Percentiles rank a stretch among this genome's conserved stretches.
Evolutionary conservation across 148 eudicot genomes (phyloP).

Genomic region (Diospyros kaki): DNA sequence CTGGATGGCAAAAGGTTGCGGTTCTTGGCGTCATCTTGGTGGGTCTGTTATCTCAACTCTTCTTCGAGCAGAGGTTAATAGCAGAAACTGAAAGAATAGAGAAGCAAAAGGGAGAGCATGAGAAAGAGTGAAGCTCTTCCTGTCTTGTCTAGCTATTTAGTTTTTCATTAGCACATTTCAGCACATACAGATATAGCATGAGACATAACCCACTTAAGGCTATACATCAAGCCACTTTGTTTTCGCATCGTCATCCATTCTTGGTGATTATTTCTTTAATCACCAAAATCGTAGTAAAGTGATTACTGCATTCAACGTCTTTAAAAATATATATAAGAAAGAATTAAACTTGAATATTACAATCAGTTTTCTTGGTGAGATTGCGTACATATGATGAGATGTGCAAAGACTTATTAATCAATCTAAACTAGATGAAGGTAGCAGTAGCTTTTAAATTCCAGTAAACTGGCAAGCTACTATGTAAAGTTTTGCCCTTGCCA

Average conservation of each 20-base stretch:
- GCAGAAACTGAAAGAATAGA: slow-evolving; percentile 31
- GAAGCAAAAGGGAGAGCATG: slow-evolving; percentile 27
- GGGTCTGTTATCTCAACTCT: slow-evolving; percentile 58
- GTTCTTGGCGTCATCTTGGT: slow-evolving; percentile 57
- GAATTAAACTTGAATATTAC: not conserved
- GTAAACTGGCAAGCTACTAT: too few species aligned
- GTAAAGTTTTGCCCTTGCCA: too few species aligned
- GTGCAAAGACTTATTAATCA: too few species aligned
- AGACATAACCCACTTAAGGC: slow-evolving; percentile 59
- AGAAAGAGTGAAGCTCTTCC: slow-evolving; percentile 29
- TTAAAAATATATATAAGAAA: not conserved
- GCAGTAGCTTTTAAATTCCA: too few species aligned
- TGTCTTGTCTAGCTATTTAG: not conserved
- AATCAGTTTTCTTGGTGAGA: not conserved
- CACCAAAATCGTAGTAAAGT: slow-evolving; percentile 34
- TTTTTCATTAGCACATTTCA: not conserved
- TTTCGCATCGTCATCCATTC: slow-evolving; percentile 45
- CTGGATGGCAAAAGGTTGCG: slow-evolving; percentile 45
- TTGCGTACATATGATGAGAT: too few species aligned
- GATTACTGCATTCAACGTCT: slow-evolving; percentile 30
- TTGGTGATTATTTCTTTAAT: slow-evolving; percentile 30
- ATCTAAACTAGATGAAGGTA: too few species aligned
- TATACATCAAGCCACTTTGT: slow-evolving; percentile 56
- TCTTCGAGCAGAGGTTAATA: slow-evolving; percentile 61
- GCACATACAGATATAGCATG: slow-evolving; percentile 28